Base-by-base conservation (phyloP, 2,329 filamentous ascomycete species). In the Alternaria sp. region DNA sequence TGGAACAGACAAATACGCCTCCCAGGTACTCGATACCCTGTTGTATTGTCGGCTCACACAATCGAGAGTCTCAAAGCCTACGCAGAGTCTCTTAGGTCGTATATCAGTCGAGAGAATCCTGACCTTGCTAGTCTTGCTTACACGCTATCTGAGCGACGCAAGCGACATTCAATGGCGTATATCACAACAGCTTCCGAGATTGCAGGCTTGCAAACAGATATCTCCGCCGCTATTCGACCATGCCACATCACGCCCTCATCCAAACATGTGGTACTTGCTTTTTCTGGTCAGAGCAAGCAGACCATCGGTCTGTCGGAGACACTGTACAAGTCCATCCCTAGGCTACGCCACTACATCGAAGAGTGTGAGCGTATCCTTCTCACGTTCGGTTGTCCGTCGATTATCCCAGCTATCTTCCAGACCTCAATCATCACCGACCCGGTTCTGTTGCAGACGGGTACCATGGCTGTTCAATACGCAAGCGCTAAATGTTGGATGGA, bases 401-500 rank as follows among this genome's bases (percentile, higher is more conserved):
- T 68, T 20, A 53, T 67, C 11, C 61, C 68, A 4, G 52, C 26
- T 4, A 57, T 69, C 16, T 72, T 70, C 42, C 20, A 51, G 9
- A 18, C 18, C 24, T 18, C 54, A 11, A 14, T 16, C n/a, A 58
- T 58, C 11, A 24, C 42, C 14, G 49, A 58, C 22, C 63, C 18
- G 18, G 47, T 67, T 22, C n/a, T 51, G 28, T 61, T 71, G n/a
- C 68, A 71, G 44, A 57, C 54, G 5, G 53, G 38, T 18, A 59
- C 63, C 9, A 66, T 72, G 44, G 65, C 66, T 7, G 47, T 68
- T 4, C 69, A 72, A 51, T 73, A 73, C 42, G 69, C 69, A 3
- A 57, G 47, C 22, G 69, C 70, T 4, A 56, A 36, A 28, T 56
- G 57, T 24, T 72, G 69, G 69, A 61, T 66, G 2, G 63, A 69